Evolutionary conservation across 495 filamentous ascomycete genomes (phyloP), one percentile per base, ranked within the genome.

Genomic region (Oleoguttula mirabilis): DNA sequence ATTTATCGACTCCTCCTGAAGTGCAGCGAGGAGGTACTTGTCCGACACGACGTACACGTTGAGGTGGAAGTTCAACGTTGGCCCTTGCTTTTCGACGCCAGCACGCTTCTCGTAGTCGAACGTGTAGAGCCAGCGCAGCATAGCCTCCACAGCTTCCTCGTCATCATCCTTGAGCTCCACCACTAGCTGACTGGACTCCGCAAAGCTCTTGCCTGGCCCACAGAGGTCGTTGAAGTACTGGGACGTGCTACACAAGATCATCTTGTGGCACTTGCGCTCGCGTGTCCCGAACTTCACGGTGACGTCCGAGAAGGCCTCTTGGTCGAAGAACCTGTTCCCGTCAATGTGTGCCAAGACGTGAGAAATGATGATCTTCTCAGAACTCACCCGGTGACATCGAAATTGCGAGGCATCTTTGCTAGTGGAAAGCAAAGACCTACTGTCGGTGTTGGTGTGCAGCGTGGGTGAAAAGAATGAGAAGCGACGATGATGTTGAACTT

Each of bases 131-230:
- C 51, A 62, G 41, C 57, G 27, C 12, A 63, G 51, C 57, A 63
- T 60, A 17, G 58, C 56, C 32, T 60, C 57, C n/a, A 63, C 57
- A 10, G 57, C 59, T 36, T 63, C 59, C 23, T 52, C 28, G 38
- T 63, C 59, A 36, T 62, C 61, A 31, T 62, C 56, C 16, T 58
- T 55, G 4, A 63, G 48, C 27, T 61, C 57, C 38, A 61, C 61
- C 6, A 53, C 39, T 5, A 51, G 45, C 3, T 52, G 47, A 10
- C 42, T 16, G 7, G 56, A 28, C 25, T 28, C 59, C 21, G 38
- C 33, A 36, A 59, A 60, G 3, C 45, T 22, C 20, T 24, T 36
- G 3, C 5, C 24, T 6, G 41, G 41, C 3, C 41, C 32, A 21
- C 30, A 33, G 2, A 41, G 19, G 1, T 23, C 22, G 15, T 41